A percentile compares a stretch with the other conserved stretches of the same genome.
Conservation (phyloP, 2,329 filamentous ascomycete genomes). For the Phyllosticta capitalensis region DNA sequence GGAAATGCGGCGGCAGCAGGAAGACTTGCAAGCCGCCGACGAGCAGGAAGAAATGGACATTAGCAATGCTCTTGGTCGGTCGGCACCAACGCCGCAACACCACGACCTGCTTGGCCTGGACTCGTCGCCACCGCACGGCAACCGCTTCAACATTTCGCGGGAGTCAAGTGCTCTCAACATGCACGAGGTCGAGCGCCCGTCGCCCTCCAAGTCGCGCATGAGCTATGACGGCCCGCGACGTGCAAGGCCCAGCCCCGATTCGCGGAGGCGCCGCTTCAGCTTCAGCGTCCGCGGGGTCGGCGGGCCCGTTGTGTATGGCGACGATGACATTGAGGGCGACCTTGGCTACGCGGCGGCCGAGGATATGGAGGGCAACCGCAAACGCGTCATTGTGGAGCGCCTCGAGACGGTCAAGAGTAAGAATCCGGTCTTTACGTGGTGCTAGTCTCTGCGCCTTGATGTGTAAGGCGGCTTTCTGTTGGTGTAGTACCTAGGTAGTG, state of each 20-base stretch:
- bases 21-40: conserved; percentile 17
- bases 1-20: conserved; percentile 63
- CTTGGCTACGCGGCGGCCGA: conserved; percentile 89
- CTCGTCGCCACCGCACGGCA: conserved; percentile 39
- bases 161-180: conserved; percentile 36
- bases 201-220: conserved; percentile 28
- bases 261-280: conserved; percentile 34
- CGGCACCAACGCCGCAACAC: conserved; percentile 26
- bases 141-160: conserved; percentile 40
- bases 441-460: conserved; percentile 41
- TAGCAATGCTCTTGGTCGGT: conserved; percentile 54
- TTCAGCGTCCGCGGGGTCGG: conserved; percentile 27
- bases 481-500: background rate
- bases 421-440: conserved; percentile 97
- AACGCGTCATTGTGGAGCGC: conserved; percentile 94
- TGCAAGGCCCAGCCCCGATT: conserved; percentile 19
- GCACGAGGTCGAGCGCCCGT: conserved; percentile 16
- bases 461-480: background rate
- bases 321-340: conserved; percentile 77
- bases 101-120: conserved; percentile 60
- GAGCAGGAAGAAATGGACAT: conserved; percentile 91
- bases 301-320: conserved; percentile 31
- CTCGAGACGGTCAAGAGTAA: conserved; percentile 91
- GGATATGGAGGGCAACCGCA: conserved; percentile 81
- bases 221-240: conserved; percentile 32